Conservation (phyloP, 768 basidiomycete genomes). For the Leccinellum albellum region DNA sequence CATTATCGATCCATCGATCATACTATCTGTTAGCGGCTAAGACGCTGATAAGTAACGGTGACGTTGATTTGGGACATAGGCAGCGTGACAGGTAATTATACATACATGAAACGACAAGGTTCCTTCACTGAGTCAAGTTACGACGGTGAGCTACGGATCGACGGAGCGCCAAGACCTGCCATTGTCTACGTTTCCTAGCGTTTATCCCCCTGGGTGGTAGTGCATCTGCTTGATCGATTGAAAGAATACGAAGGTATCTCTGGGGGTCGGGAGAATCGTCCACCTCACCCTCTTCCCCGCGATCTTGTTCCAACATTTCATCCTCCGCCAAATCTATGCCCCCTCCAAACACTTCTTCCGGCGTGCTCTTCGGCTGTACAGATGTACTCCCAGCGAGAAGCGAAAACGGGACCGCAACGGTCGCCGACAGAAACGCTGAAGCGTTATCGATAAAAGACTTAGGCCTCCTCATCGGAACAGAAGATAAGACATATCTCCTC, state of each 20-base stretch:
- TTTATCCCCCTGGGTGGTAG: slow-evolving; percentile 28
- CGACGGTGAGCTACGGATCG: slow-evolving; percentile 26
- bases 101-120: not conserved
- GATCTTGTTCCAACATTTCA: slow-evolving; percentile 75
- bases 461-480: slow-evolving; percentile 66
- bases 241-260: slow-evolving; percentile 54
- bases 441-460: slow-evolving; percentile 71
- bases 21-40: not conserved
- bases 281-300: slow-evolving; percentile 72
- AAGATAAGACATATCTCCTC: slow-evolving; percentile 59
- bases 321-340: slow-evolving; percentile 73
- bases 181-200: slow-evolving; percentile 42
- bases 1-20: not conserved
- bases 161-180: slow-evolving; percentile 47
- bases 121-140: slow-evolving; percentile 6
- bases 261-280: slow-evolving; percentile 64
- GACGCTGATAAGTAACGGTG: not conserved
- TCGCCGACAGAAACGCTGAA: slow-evolving; percentile 58
- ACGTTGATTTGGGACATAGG: not conserved
- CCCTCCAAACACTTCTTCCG: slow-evolving; percentile 64
- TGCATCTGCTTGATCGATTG: slow-evolving; percentile 41
- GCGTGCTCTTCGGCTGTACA: slow-evolving; percentile 42
- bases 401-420: slow-evolving; percentile 56
- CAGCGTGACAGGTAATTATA: not conserved
- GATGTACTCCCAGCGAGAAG: slow-evolving; percentile 41